Evolutionary conservation across 495 filamentous ascomycete species (phyloP), one percentile per base, ranked within the genome.

Genomic region (Hyaloscypha finlandica): DNA sequence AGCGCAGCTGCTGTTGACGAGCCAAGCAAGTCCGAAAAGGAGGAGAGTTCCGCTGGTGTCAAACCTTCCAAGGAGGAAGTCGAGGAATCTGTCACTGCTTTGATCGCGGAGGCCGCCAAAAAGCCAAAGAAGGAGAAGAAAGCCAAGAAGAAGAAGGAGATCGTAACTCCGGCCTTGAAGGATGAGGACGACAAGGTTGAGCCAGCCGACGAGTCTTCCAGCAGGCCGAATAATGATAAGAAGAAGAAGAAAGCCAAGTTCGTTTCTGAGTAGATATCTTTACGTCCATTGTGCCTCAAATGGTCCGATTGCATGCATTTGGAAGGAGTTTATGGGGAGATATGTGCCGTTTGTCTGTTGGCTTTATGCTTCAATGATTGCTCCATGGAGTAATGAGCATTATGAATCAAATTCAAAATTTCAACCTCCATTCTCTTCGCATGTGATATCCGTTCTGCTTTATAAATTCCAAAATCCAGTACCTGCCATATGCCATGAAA

Each of bases 41-140:
- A 66, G 45, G 61, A 64, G 42, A 57, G 4, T 48, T 14, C 42
- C 11, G 42, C 16, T 48, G 42, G 4, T 48, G 42, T 19, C 37
- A 22, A 74, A 76, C 25, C 33, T 62, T 61, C 45, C 16, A 32
- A 73, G 68, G 67, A 62, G n/a, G 79, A 80, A 73, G 76, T 73
- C 61, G 56, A 64, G 53, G 56, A 68, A 22, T 59, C 68, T 31
- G 55, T 57, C 30, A 55, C 63, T 33, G 60, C 48, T 25, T 29
- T 33, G 8, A 35, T 35, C 25, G 63, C 31, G 11, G 59, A 61
- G 14, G 6, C 59, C 4, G 33, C 59, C 16, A 12, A 48, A 19
- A 52, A 63, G 60, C 39, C 60, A 16, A 64, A 64, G 62, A 57
- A 57, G 33, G 32, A 6, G 6, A 64, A 55, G 62, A 57, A 57